Base-by-base conservation (phyloP, 257 asterid species). In the Solanum sejunctum region DNA sequence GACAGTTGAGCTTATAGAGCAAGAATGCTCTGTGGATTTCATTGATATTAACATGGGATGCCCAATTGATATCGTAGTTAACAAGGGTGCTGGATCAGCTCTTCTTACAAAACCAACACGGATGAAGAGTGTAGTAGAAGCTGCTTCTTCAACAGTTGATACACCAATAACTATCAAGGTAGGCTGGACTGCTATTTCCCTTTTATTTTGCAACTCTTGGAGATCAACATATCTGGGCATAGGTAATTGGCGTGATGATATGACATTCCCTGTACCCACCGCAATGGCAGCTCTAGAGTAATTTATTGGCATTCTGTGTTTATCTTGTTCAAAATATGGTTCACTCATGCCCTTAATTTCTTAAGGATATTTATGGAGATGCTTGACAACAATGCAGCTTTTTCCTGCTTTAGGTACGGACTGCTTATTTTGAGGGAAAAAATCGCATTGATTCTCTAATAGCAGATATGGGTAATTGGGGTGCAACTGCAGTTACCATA, bases 41-140 rank as follows among this genome's bases (percentile, higher is more conserved):
- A 92, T 97, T 75, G 99, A 97, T 90, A 91, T 97, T 71, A 97
- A 97, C 85, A 97, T 97, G 98, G 99, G 99, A 80, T 97, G 99
- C 86, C 99, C 99, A 32, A 97, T 97, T 43, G 99, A 97, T 89
- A 86, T 97, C 57, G 98, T 97, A 7, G 95, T 92, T 79, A 94
- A 90, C 89, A 97, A 94, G 90, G 98, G 99, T 87, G 98, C 95
- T 84, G 99, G 99, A 52, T 97, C 98, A 77, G 96, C 95, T 85
- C 97, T 97, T 80, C 96, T 97, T 20, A 92, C 90, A 20, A 97
- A 94, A 85, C 99, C 99, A 20, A 89, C 81, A 94, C 89, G 98
- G 77, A 94, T 97, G 97, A 97, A 92, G 89, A 91, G 93, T 87
- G 94, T 97, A 54, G 92, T 97, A 77, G 91, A 90, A 89, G 98